Evolutionary conservation across 768 basidiomycete species (phyloP), one percentile per base, ranked within the genome.

Genomic region (Tricholoma saponaceum): DNA sequence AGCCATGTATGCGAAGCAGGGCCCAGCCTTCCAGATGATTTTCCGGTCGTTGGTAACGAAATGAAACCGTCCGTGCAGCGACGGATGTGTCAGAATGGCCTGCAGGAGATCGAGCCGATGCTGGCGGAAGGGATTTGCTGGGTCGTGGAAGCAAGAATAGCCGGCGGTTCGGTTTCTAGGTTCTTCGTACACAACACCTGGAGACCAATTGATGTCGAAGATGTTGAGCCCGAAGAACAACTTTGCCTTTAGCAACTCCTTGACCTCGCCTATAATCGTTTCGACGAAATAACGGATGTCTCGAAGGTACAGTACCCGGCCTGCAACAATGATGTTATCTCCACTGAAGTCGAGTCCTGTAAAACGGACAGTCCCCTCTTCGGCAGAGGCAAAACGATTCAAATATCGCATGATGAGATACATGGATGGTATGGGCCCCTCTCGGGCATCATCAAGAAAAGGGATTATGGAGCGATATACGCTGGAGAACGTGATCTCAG

Each of bases 151-250:
- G 16, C 52, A 57, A 30, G 62, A 58, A 52, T 63, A 61, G 3
- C 56, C 52, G n/a, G 61, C 26, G 5, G 14, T 26, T 26, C 46
- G 23, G 25, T 47, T 47, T 47, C 46, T 47, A 8, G 46, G 46
- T 13, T 47, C 56, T 23, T 63, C 60, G n/a, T 63, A 52, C 23
- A 63, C 53, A 5, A 58, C 37, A 26, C 56, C 60, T 9, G 62
- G 59, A 1, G 26, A 56, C 60, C 62, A 63, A 44, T 63, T 41
- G 5, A 60, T 46, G 22, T 63, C 62, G n/a, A 58, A 61, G 5
- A 54, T 23, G 51, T 63, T 56, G 33, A 60, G 25, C 18, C 59
- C 60, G 22, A 63, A 63, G 41, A 60, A 58, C 26, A 63, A 52
- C n/a, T 58, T 6, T 14, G 1, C 32, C 23, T 37, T 39, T 23